These are phyloP conservation scores for Mucor irregularis DNA, from an alignment of 371 early-diverging fungal genomes.

Conservation along the genomic window DNA sequence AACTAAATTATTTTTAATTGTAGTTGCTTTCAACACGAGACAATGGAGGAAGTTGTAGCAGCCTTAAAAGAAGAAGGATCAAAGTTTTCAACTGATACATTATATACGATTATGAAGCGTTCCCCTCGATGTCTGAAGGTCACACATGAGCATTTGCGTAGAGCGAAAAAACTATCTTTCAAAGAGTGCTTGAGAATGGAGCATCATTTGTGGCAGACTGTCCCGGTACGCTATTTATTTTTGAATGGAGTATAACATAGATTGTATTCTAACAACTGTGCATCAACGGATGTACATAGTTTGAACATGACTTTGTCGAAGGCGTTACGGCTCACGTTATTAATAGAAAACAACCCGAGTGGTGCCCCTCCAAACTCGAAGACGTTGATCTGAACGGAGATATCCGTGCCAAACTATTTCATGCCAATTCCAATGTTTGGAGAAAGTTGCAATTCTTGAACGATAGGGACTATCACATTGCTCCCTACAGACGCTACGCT, in stretches of 20 bases:
- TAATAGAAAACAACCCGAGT: constrained; percentile 50
- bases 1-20: too few species aligned
- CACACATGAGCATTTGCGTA: constrained; percentile 72
- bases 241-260: too few species aligned
- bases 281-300: neutral
- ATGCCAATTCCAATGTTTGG: constrained; percentile 28
- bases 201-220: constrained; percentile 66
- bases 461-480: constrained; percentile 61
- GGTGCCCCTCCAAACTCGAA: constrained; percentile 66
- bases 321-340: constrained; percentile 58
- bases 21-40: constrained; percentile 73
- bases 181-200: constrained; percentile 68
- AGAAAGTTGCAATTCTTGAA: constrained; percentile 50
- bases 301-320: constrained; percentile 71
- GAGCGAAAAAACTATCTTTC: constrained; percentile 54
- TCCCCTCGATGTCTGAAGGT: constrained; percentile 86
- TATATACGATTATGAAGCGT: constrained; percentile 55
- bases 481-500: constrained; percentile 52
- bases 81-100: constrained; percentile 68
- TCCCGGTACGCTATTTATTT: constrained; percentile 49
- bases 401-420: constrained; percentile 12
- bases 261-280: too few species aligned
- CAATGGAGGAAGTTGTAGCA: constrained; percentile 73
- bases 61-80: constrained; percentile 50
- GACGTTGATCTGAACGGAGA: constrained; percentile 47